Conservation (phyloP, 2,329 filamentous ascomycete species). For the Anisogramma anomala region DNA sequence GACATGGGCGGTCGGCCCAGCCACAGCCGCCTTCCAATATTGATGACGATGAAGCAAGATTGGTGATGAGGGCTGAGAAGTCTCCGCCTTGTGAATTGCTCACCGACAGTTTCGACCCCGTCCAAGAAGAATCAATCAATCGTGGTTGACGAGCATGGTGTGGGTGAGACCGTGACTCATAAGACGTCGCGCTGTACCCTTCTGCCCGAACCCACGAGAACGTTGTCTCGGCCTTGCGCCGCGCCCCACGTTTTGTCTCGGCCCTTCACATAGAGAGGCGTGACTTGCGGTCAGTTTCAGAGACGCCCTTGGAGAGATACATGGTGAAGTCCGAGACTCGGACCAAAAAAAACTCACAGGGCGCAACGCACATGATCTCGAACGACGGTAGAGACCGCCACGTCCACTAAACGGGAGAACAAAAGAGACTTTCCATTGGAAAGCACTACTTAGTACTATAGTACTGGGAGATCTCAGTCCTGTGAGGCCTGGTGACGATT, state of each 20-base stretch:
- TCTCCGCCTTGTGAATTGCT: slow-evolving; percentile 6
- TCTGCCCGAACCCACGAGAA: slow-evolving; percentile 14
- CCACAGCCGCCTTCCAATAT: slow-evolving; percentile 3
- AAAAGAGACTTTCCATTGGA: slow-evolving; percentile 5
- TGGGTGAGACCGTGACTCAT: slow-evolving; percentile 11
- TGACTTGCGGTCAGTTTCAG: slow-evolving; percentile 14
- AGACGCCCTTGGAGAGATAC: slow-evolving; percentile 2
- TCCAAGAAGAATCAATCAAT: slow-evolving; percentile 10
- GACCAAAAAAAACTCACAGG: not conserved
- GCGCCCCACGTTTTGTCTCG: slow-evolving; percentile 14
- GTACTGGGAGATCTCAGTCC: slow-evolving; percentile 8
- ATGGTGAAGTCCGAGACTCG: not conserved
- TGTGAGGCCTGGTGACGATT: slow-evolving; percentile 11
- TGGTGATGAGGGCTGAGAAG: not conserved
- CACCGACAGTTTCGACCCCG: slow-evolving; percentile 12
- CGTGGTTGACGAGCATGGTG: slow-evolving; percentile 3
- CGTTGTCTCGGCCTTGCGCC: slow-evolving; percentile 14
- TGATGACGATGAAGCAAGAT: slow-evolving; percentile 3
- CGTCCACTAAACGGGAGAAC: slow-evolving; percentile 6
- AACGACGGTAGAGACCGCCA: slow-evolving; percentile 4
- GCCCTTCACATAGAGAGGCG: slow-evolving; percentile 10
- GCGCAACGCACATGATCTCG: slow-evolving; percentile 7
- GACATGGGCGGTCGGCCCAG: slow-evolving; percentile 7
- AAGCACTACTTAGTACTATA: slow-evolving; percentile 10
- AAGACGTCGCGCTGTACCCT: no score